Evolutionary conservation across 202 grass and related monocot species (phyloP), one percentile per base, ranked within the genome.

Genomic region (Bolboschoenoplectus hybrid): DNA sequence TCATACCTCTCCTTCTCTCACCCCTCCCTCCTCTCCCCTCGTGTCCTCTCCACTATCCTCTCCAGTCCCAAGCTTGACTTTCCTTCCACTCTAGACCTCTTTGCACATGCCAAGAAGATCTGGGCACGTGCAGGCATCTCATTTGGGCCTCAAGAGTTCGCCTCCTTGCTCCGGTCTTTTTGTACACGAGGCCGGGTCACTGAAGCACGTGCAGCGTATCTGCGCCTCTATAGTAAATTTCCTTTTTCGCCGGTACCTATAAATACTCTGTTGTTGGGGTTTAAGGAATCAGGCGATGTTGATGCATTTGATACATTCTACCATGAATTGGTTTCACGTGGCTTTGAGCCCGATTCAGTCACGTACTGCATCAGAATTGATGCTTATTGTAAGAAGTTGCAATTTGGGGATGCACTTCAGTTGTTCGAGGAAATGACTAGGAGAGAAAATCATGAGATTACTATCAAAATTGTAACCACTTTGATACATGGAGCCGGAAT

Each of bases 311-410:
- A 97, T 78, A 84, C 92, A 6, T 94, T 97, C 89, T 97, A 94
- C 88, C 92, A 94, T 86, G 94, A 92, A 35, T 89, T 90, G 50
- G 82, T 92, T 60, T 38, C 85, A 80, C 88, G 92, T 10, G 94
- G 94, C 5, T 97, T 97, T 83, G 80, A 90, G 51, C 89, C 89
- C 7, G 90, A 97, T 3, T 82, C 90, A 0, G 87, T 94, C 52
- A 92, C 90, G 0, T 94, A 94, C 77, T 94, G 89, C 71, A 90
- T 97, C 8, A 88, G 94, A 76, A 97, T 97, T 66, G 91, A 94
- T 10, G 91, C 91, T 0, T 90, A 86, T 84, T 97, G 92, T 85
- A 94, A 97, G 75, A 97, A 91, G 67, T 86, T 85, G 3, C 84
- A 74, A 43, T 94, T 94, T 26, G 20, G 61, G 5, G 92, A 97